Base-by-base conservation (phyloP, 371 early-diverging fungal genomes). In the Dinochytrium kinnereticum region DNA sequence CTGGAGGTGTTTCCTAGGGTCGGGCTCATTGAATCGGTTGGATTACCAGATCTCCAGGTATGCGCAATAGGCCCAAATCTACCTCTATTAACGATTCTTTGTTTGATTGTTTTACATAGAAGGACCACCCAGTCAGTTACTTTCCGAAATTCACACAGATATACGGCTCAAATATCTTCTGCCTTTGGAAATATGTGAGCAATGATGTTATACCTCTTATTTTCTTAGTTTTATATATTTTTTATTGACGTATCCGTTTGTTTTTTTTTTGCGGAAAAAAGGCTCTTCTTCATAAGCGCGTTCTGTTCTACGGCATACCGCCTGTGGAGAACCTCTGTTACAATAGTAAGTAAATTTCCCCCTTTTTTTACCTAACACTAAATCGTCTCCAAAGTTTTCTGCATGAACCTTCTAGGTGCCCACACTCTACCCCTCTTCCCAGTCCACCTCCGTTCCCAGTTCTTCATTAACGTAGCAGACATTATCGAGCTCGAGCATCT, bases 401-500 rank as follows among this genome's bases (percentile, higher is more conserved):
- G 65, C 66, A 61, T 69, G 57, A 39, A 44, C n/a, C 71, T 75
- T 0, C 51, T 75, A 13, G 40, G 55, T 7, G 10, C 69, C 1
- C 15, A 70, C 36, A 38, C 59, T 1, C n/a, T 73, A 2, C 64
- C 59, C 28, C 24, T 30, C 7, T 59, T 38, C 44, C 40, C 49
- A 21, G 67, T 69, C 5, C 10, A 17, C 51, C 17, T 37, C 13
- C 7, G 49, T 19, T 70, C 75, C 39, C 34, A 71, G 13, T 75
- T 70, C 39, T 75, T 68, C 44, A 64, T 75, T 10, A 75, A 75
- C 36, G 75, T 75, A 15, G 75, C 71, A 26, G 75, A 75, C 34
- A 75, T 75, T 26, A 28, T 38, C 1, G 28, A 66, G 31, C 34
- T 75, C 7, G 37, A 38, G 31, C 15, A 31, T 17, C 13, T 70